Evolutionary conservation across 2,329 filamentous ascomycete genomes (phyloP), one percentile per base, ranked within the genome.

Genomic region (Chrysoporthe austroafricana): DNA sequence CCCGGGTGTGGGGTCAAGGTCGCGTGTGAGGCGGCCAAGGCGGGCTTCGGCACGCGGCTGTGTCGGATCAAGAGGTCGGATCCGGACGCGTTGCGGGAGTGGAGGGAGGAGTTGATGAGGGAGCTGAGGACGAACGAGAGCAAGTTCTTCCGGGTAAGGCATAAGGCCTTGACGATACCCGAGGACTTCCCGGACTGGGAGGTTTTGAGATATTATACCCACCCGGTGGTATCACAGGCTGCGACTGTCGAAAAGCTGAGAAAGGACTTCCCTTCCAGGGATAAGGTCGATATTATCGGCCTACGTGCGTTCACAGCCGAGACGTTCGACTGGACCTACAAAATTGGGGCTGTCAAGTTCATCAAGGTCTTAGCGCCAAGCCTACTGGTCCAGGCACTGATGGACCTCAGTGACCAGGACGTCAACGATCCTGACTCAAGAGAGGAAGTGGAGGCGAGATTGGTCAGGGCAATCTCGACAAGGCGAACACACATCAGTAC

Each of bases 1-100:
- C 89, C 92, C 0, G 91, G 92, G 4, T 97, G 94, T 73, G 96
- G 96, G 1, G 88, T 93, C 61, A 97, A 95, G 75, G 84, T 94
- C 13, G 95, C 96, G 0, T 96, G 92, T 72, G 93, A 97, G 76
- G 96, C 96, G 64, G 94, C 94, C 44, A 88, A 88, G 73, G 96
- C 93, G 63, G 94, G 94, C 0, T 98, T 95, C 77, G 96, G 95
- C 1, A 86, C 84, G 67, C 87, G 90, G 46, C 80, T 98, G 4
- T 95, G 91, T 75, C 83, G 80, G 2, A 79, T 96, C 39, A 85
- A 87, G 67, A 82, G 80, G 44, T 83, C 85, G 5, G 89, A 94
- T 72, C 78, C 78, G 2, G 79, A 78, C 1, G 90, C 85, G 3
- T 80, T 96, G 58, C 79, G 79, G 1, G 81, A 83, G 32, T 98